A percentile compares a stretch with the other conserved stretches of the same genome.
These are phyloP conservation scores for Aegilops umbellulata DNA, from an alignment of 176 grass and related monocot species.

Conservation along the genomic window DNA sequence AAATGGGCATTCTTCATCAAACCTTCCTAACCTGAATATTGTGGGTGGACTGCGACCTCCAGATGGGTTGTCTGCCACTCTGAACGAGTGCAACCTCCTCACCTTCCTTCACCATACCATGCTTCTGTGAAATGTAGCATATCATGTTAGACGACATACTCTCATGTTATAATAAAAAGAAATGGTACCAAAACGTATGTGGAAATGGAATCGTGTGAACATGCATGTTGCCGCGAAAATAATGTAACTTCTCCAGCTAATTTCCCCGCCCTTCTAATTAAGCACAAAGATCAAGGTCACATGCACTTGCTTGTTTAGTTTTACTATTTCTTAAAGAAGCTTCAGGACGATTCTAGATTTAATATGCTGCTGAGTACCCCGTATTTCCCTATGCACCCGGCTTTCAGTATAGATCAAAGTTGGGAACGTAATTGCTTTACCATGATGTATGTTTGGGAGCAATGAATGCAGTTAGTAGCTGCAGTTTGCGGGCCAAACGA, in stretches of 20 bases:
- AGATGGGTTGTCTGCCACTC: constrained; percentile 87
- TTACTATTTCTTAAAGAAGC: not conserved
- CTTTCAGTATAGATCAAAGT: not conserved
- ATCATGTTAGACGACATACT: constrained; percentile 19
- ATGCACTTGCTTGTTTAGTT: not conserved
- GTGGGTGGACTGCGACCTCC: constrained; percentile 96
- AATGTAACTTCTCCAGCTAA: not conserved
- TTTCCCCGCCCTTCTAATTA: not conserved
- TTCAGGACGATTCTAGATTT: not conserved
- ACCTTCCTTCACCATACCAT: constrained; percentile 91
- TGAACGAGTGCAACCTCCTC: constrained; percentile 93
- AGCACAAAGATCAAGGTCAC: not conserved
- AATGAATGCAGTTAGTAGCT: not conserved
- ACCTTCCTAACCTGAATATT: constrained; percentile 92
- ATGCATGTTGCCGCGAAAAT: not conserved
- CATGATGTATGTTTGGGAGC: not conserved
- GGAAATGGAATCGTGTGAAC: not conserved
- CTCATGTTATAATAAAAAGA: not conserved
- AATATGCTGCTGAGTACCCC: not conserved
- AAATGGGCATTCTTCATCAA: constrained; percentile 19
- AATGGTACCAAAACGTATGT: not conserved
- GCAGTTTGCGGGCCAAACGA: not conserved
- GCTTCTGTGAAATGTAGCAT: constrained; percentile 55
- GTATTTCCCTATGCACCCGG: not conserved
- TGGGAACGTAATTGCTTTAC: not conserved